These are phyloP conservation scores for Penicillium canescens DNA, from an alignment of 495 filamentous ascomycete species.

Conservation along the genomic window DNA sequence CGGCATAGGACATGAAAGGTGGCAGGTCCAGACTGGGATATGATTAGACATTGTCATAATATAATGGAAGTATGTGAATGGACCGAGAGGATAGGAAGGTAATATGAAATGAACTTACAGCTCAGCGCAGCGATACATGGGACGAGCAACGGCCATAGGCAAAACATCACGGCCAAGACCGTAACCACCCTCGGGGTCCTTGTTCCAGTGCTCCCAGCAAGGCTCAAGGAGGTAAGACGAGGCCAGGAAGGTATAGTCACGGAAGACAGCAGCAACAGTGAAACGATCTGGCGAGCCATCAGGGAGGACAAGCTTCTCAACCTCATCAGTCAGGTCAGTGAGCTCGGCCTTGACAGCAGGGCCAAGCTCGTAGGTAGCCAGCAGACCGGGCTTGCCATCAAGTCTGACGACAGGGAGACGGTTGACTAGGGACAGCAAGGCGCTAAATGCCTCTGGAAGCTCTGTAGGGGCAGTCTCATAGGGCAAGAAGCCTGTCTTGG, in stretches of 20 bases:
- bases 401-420: conserved; percentile 72
- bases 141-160: conserved; percentile 67
- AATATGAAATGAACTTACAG: conserved; percentile 57
- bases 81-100: conserved; percentile 1
- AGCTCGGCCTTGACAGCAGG: conserved; percentile 64
- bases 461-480: conserved; percentile 36
- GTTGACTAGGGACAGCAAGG: conserved; percentile 66
- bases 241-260: conserved; percentile 87
- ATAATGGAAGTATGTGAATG: neutral
- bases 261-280: conserved; percentile 77
- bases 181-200: conserved; percentile 64
- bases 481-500: conserved; percentile 71
- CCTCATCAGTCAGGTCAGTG: conserved; percentile 68
- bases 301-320: conserved; percentile 61
- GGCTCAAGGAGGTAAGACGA: conserved; percentile 91
- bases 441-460: conserved; percentile 65
- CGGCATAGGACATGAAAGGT: conserved; percentile 96
- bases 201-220: conserved; percentile 72
- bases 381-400: conserved; percentile 70
- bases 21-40: conserved; percentile 42
- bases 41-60: conserved; percentile 10
- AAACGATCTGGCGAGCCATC: conserved; percentile 61
- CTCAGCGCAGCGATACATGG: conserved; percentile 75
- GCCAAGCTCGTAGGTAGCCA: conserved; percentile 71
- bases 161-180: conserved; percentile 72